Percentiles rank a stretch among this genome's conserved stretches.
Conservation (phyloP, 176 grass and related monocot species). For the Raddia distichophylla region DNA sequence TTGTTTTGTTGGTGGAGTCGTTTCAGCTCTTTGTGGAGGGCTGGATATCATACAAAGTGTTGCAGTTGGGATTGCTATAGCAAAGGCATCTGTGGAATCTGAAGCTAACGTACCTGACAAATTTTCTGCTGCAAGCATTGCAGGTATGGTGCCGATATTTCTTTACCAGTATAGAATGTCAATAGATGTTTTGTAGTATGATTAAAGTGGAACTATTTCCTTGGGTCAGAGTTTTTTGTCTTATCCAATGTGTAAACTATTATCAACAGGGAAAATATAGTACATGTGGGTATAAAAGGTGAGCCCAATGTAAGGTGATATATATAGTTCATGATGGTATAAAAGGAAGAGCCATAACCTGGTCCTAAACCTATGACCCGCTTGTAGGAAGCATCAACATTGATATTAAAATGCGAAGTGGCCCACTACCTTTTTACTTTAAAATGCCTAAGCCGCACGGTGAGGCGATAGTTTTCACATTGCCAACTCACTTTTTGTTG, state of each 20-base stretch:
- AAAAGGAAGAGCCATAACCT: too few species aligned
- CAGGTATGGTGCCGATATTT: conserved; percentile 50
- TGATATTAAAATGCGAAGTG: too few species aligned
- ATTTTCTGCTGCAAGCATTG: conserved; percentile 52
- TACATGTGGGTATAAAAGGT: too few species aligned
- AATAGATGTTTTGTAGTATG: conserved; percentile 3
- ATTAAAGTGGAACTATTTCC: neutral
- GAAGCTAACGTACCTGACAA: conserved; percentile 73
- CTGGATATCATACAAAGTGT: conserved; percentile 73
- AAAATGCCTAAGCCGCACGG: too few species aligned
- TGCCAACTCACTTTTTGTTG: too few species aligned
- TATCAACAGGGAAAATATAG: too few species aligned
- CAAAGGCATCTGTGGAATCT: conserved; percentile 83
- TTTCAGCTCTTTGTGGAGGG: conserved; percentile 71
- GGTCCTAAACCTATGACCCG: too few species aligned
- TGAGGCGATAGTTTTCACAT: too few species aligned
- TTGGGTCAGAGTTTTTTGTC: neutral
- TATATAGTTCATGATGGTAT: too few species aligned
- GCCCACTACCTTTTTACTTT: too few species aligned
- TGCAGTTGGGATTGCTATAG: conserved; percentile 69
- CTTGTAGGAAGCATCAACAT: too few species aligned
- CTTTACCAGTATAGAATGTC: neutral
- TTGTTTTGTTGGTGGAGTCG: conserved; percentile 83
- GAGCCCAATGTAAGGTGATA: too few species aligned
- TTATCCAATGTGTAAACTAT: neutral